Conservation (phyloP, 345 rosid species). For the Rhizophora mangle region DNA sequence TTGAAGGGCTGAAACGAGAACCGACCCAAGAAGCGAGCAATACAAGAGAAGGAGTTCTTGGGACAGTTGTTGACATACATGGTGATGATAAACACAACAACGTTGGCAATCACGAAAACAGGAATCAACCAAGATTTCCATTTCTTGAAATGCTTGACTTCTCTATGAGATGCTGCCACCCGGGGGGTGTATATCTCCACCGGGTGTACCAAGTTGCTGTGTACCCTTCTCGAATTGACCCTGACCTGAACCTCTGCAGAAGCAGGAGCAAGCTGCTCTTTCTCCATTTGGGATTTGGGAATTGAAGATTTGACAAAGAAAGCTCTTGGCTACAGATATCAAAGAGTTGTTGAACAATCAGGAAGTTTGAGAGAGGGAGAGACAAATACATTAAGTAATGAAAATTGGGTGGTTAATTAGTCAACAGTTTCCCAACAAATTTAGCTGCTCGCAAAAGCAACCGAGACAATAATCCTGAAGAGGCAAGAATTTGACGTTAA, state of each 20-base stretch:
- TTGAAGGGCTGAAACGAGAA: conserved; percentile 83
- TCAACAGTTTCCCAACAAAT: conserved; percentile 5
- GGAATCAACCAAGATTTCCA: conserved; percentile 85
- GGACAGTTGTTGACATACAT: conserved; percentile 89
- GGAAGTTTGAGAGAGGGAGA: not conserved
- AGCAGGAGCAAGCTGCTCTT: conserved; percentile 9
- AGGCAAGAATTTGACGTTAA: not conserved
- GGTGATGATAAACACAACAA: conserved; percentile 64
- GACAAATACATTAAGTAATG: not conserved
- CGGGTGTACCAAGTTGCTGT: conserved; percentile 39
- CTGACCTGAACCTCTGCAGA: conserved; percentile 31
- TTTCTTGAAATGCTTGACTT: conserved; percentile 56
- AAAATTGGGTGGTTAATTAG: not conserved
- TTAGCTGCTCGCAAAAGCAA: not conserved
- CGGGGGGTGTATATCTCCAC: conserved; percentile 31
- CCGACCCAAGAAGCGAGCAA: conserved; percentile 71
- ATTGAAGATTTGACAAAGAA: not conserved
- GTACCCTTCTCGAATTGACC: conserved; percentile 33
- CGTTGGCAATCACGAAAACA: conserved; percentile 64
- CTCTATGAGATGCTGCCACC: conserved; percentile 26
- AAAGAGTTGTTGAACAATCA: not conserved
- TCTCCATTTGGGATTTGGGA: not conserved
- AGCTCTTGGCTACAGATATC: not conserved
- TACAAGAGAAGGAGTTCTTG: conserved; percentile 60
- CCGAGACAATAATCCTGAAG: too few species aligned